A percentile compares a stretch with the other conserved stretches of the same genome.
Conservation (phyloP, 2,329 filamentous ascomycete genomes). For the Akanthomyces muscarius region DNA sequence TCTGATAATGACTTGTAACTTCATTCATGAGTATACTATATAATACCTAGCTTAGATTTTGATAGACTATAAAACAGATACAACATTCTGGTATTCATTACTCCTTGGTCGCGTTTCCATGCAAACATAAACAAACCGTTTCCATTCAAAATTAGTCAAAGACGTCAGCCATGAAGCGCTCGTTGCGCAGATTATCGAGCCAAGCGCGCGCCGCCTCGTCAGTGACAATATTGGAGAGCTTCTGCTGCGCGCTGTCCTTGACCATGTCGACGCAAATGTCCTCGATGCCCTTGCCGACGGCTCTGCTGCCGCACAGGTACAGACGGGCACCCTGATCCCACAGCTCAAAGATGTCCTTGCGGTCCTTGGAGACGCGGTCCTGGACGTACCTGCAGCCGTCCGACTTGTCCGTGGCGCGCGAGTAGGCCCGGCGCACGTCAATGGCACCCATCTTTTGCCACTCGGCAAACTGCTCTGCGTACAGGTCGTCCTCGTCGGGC, state of each 20-base stretch:
- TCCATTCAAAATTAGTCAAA: conserved; percentile 44
- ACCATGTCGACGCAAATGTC: conserved; percentile 36
- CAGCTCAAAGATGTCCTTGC: conserved; percentile 33
- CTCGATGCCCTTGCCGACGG: conserved; percentile 46
- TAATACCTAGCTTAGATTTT: too few relatives aligned
- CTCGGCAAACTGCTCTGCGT: conserved; percentile 51
- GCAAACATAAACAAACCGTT: not conserved
- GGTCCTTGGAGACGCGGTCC: conserved; percentile 37
- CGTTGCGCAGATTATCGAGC: conserved; percentile 49
- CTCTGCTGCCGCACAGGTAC: conserved; percentile 61
- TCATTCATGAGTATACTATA: too few relatives aligned
- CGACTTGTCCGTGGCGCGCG: conserved; percentile 36
- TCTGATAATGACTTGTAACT: too few relatives aligned
- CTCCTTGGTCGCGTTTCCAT: not conserved
- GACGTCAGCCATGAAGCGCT: conserved; percentile 57
- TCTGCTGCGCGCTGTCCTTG: conserved; percentile 29
- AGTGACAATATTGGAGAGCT: conserved; percentile 28
- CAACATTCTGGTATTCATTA: not conserved
- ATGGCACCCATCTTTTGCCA: conserved; percentile 62
- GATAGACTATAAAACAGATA: too few relatives aligned
- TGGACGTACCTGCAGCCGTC: conserved; percentile 48
- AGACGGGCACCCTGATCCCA: conserved; percentile 48
- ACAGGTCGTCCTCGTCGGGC: conserved; percentile 50
- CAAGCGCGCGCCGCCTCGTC: conserved; percentile 41
- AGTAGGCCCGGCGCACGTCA: conserved; percentile 55